Evolutionary conservation across 345 rosid genomes (phyloP), one percentile per base, ranked within the genome.

Genomic region (Lepidium sativum): DNA sequence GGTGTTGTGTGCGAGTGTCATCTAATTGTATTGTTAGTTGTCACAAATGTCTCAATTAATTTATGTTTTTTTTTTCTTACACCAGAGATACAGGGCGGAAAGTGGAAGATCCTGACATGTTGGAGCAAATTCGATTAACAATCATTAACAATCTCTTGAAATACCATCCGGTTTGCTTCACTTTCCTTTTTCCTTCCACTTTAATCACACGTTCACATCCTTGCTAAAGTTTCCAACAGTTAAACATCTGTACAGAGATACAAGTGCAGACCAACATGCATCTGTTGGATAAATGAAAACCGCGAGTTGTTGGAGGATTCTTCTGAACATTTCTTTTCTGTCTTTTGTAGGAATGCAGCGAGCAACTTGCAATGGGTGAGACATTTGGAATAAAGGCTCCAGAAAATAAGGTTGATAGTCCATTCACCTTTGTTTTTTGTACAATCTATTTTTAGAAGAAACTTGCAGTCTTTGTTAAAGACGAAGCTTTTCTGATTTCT

Each of bases 361-460:
- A 70, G 67, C 84, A 74, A 70, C 97, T 94, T 74, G 99, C 99
- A 11, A 77, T 94, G 92, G 99, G 99, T 14, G 97, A 84, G 77
- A 89, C 87, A 32, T 94, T 94, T 78, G 97, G 99, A 78, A 76
- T 90, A 74, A 81, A 80, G 78, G 96, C 87, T 74, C 97, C 97
- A 4, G 81, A 73, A 80, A 86, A 83, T 70, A 90, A 94, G 95
- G 99, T 90, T 33, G 16, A 37, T 39, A n/a, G 9, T 25, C 20
- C 7, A 21, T 4, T 18, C 16, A 57, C 54, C 47, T n/a, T 1
- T 32, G 5, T 9, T 39, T 27, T 40, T 5, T 25, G 15, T 49
- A 15, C 34, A 49, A 8, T 6, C 25, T 13, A 11, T 45, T 42
- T 32, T 42, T 1, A 8, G n/a, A 31, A 69, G 7, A 29, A 3